Evolutionary conservation across 164 flowering plant genomes (phyloP), one percentile per base, ranked within the genome.

Genomic region (Protea cynaroides): DNA sequence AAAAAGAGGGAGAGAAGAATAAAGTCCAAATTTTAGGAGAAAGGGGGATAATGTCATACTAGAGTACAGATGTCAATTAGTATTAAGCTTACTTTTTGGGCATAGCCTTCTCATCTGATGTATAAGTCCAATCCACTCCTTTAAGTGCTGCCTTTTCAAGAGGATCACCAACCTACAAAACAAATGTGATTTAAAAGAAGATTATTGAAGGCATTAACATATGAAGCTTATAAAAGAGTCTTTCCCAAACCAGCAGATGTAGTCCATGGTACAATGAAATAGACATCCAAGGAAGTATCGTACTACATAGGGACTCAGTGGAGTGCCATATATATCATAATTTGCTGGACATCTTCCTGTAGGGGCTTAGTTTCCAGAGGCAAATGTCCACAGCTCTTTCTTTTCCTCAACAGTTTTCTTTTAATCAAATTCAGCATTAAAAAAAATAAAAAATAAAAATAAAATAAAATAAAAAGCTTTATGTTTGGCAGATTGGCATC

Each of bases 121-220:
- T 95, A 71, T 89, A 95, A 25, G 66, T 65, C 99, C 99, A 95
- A 21, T 95, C 94, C 61, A 95, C 89, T 61, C 97, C 99, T 72
- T 89, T 89, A 15, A 95, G 86, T 57, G 97, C 96, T 66, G 99
- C 99, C 80, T 95, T 95, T 81, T 95, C 99, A 71, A 95, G 94
- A 74, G 99, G 99, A 85, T 92, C 99, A 61, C 99, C 99, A 75
- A 95, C 99, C 99, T 95, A 73, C 62, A 76, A 49, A 44, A 29
- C 66, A 68, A 65, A 29, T 2, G 5, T 2, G 34, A 29, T 29
- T 29, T 29, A 2, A 29, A 29, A 29, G 34, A 29, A 29, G 34
- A 29, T 29, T 29, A 2, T 29, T 29, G 34, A 5, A 29, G 34
- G 34, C 34, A 0, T 29, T 29, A 29, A 29, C n/a, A n/a, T n/a